Evolutionary conservation across 441 rosid species (phyloP), one percentile per base, ranked within the genome.

Genomic region (Gossypium laxum): DNA sequence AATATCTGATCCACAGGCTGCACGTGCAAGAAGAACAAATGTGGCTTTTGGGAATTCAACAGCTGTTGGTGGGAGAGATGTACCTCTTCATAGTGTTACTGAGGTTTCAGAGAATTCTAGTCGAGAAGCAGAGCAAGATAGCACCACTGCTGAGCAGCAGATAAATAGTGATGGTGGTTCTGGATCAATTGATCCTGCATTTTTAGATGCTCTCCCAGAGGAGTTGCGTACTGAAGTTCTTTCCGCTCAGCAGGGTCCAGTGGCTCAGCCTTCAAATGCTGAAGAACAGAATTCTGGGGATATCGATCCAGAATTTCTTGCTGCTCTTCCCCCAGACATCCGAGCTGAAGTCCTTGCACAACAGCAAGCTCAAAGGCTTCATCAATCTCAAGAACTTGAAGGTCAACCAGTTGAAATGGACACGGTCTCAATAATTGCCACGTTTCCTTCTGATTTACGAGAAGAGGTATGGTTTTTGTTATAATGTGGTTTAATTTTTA

Each of bases 371-470:
- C 99, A 94, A 71, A 89, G 97, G 80, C 81, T 86, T 76, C 91
- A 90, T 72, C 97, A 94, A 74, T 87, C 97, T 75, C 96, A 92
- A 78, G 99, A 94, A 80, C 97, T 92, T 73, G 99, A 94, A 86
- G 99, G 99, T 59, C 97, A 94, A 82, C 99, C 99, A 1, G 99
- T 94, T 72, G 99, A 94, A 84, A 94, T 94, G 99, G 99, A 94
- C 83, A 87, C 98, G 0, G 98, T 94, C 66, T 94, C 98, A 65
- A 94, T 94, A 62, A 94, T 94, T 80, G 97, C 97, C 32, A 91
- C 98, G 6, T 94, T 94, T 86, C 97, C 98, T 62, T 89, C 97
- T 54, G 98, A 94, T 47, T 79, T 94, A 80, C 90, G 98, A 60
- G 98, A 94, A 84, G 98, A 94, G 97, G 97, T 90, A 84, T 61